Base-by-base conservation (phyloP, 2,329 filamentous ascomycete genomes). In the Colletotrichum incanum region DNA sequence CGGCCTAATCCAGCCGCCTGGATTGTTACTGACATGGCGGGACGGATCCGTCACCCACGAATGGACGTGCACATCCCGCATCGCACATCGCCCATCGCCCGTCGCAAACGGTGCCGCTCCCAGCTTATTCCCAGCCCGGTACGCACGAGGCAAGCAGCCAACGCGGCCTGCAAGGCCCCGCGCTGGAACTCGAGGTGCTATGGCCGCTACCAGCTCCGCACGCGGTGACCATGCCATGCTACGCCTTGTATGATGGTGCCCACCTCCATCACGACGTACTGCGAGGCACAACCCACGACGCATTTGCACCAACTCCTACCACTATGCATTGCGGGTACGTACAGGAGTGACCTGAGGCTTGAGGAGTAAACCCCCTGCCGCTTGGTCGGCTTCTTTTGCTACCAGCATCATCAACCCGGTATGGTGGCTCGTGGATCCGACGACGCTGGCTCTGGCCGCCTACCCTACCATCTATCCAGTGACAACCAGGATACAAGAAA, bases 81-180 rank as follows among this genome's bases (percentile, higher is more conserved):
- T 52, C 23, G 39, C 50, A 50, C 59, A 50, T 47, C 34, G 47
- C 59, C 65, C 31, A 28, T 49, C 49, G 34, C 60, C 23, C 61
- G 49, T 66, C 56, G 31, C 68, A 67, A 68, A 62, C 58, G 64
- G 62, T 64, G 63, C 63, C 41, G 67, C 63, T 60, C 37, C 59
- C 67, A 69, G 52, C 61, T 34, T 31, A 18, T 49, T 49, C n/a
- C 62, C 62, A 65, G 47, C 47, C 47, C 63, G 47, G 54, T 70
- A 41, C 62, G 28, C 67, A 71, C 63, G 68, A 71, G 68, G 68
- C 43, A 65, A 65, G 37, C 61, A 65, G 26, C 26, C 18, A 47
- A n/a, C 58, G 11, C 23, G 26, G 23, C 23, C 58, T 34, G 41
- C 43, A 39, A 50, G 45, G 61, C 61, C 47, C 23, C 31, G 31